Percentiles rank a stretch among this genome's conserved stretches.
Evolutionary conservation across 2,329 filamentous ascomycete species (phyloP).

Genomic region (Trichoderma koningiopsis): DNA sequence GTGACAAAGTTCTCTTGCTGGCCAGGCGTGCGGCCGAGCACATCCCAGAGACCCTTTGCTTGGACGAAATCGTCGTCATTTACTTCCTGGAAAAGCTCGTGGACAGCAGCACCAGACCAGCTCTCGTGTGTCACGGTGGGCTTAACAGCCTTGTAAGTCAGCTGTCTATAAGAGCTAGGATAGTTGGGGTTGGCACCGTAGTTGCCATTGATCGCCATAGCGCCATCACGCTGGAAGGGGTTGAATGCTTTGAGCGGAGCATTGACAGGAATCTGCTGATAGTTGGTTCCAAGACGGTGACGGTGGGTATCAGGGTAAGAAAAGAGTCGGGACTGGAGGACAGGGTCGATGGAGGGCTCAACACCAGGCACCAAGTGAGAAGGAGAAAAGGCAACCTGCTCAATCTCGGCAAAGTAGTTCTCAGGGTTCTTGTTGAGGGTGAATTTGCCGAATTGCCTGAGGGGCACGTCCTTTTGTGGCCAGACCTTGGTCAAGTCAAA

Average conservation of each 20-base stretch:
- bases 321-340: conserved; percentile 63
- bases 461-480: conserved; percentile 64
- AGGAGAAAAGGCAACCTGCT: conserved; percentile 68
- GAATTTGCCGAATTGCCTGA: conserved; percentile 62
- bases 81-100: conserved; percentile 48
- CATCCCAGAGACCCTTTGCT: conserved; percentile 51
- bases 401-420: conserved; percentile 71
- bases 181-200: conserved; percentile 64
- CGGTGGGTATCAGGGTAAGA: conserved; percentile 64
- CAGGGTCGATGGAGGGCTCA: conserved; percentile 63
- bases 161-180: conserved; percentile 50
- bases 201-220: conserved; percentile 69
- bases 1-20: conserved; percentile 64
- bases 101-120: conserved; percentile 50
- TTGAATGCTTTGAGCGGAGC: conserved; percentile 58
- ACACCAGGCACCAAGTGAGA: conserved; percentile 65
- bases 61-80: conserved; percentile 55
- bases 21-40: conserved; percentile 50
- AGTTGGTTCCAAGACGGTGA: conserved; percentile 65
- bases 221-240: conserved; percentile 73
- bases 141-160: conserved; percentile 48
- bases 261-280: conserved; percentile 66
- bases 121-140: conserved; percentile 49
- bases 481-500: conserved; percentile 73
- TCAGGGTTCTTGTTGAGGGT: conserved; percentile 65